These are phyloP conservation scores for Fagopyrum homotropicum DNA, from an alignment of 148 eudicot species.

Conservation along the genomic window DNA sequence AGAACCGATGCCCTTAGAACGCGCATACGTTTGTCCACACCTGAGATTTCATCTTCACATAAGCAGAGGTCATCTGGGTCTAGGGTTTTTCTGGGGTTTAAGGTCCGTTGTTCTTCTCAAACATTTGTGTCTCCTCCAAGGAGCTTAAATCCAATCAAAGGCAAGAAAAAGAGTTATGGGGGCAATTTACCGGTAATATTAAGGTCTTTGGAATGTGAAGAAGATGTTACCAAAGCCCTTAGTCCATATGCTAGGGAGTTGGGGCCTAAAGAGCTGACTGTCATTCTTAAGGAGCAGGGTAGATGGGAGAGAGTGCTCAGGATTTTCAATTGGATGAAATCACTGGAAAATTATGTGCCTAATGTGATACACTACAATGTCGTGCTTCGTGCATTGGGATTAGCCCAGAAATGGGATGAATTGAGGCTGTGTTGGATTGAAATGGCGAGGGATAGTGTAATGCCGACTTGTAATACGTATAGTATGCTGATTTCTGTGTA, in stretches of 20 bases:
- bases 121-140: conserved; percentile 25
- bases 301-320: conserved; percentile 66
- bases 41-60: conserved; percentile 13
- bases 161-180: conserved; percentile 45
- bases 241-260: conserved; percentile 40
- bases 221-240: conserved; percentile 53
- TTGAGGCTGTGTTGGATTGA: conserved; percentile 85
- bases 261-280: conserved; percentile 64
- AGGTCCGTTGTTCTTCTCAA: conserved; percentile 35
- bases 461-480: conserved; percentile 78
- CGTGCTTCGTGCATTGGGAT: conserved; percentile 64
- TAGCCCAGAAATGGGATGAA: conserved; percentile 83
- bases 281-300: conserved; percentile 69
- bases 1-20: conserved; percentile 17
- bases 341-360: conserved; percentile 47
- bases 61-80: conserved; percentile 23
- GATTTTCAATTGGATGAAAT: conserved; percentile 75
- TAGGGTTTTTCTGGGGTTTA: conserved; percentile 51
- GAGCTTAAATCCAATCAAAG: conserved; percentile 19
- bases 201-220: conserved; percentile 44
- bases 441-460: conserved; percentile 60
- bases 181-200: conserved; percentile 56
- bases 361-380: conserved; percentile 89
- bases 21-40: neutral
- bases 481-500: conserved; percentile 83